Evolutionary conservation across 2,329 filamentous ascomycete genomes (phyloP), one percentile per base, ranked within the genome.

Genomic region (Pyricularia grisea): DNA sequence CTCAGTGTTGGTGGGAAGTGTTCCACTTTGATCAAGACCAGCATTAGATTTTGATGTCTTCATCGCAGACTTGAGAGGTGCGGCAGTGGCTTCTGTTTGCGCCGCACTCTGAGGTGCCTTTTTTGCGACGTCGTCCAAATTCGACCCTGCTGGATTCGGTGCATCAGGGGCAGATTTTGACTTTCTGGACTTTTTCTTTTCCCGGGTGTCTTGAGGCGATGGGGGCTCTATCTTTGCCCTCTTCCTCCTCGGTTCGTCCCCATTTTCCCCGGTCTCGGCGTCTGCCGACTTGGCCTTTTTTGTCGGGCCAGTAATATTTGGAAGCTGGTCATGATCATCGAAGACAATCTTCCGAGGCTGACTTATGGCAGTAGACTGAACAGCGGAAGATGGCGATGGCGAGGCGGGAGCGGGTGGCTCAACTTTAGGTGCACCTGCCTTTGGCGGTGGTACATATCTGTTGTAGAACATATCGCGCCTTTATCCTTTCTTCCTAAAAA

Each of bases 381-480:
- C 33, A n/a, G 58, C 31, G 2, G 70, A 65, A 30, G 68, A 31
- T 30, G 69, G 9, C 20, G 42, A 28, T 10, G 68, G 2, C 31
- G 74, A 50, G 68, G 73, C 9, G 17, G 69, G 65, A 58, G 71
- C 31, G 12, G 65, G n/a, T 30, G 65, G 23, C 66, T 67, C 66
- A 28, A 50, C 27, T 33, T 27, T 27, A 33, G 66, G 23, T 11
- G 23, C 70, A 58, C 66, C 68, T 14, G 74, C 70, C 72, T 78
- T 79, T 0, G 76, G 70, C 7, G 78, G 77, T 27, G 77, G 77
- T 0, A 80, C 74, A 68, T 79, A 80, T 72, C 79, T 75, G 20
- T 76, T 76, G 71, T 80, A 80, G 74, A 76, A 74, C 0, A 14
- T 72, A 9, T 23, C 30, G 28, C 11, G 23, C 28, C 7, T 4